Conservation (phyloP, 305 asterid genomes). For the Ruellia speciosa region DNA sequence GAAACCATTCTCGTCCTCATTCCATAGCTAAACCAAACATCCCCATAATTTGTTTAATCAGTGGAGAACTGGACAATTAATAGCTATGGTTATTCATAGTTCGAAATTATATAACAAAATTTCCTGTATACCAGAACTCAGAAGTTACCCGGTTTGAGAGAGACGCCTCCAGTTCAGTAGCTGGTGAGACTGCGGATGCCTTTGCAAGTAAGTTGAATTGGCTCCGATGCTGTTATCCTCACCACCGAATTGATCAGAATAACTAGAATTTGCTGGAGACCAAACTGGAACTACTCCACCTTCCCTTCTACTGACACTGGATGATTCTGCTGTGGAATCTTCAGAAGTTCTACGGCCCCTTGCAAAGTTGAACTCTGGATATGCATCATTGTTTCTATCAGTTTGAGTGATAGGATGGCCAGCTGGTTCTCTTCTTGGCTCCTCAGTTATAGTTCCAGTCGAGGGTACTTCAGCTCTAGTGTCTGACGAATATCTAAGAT, state of each 20-base stretch:
- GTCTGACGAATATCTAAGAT: slow-evolving; percentile 35
- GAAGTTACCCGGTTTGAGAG: slow-evolving; percentile 42
- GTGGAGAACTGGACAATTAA: too few species aligned
- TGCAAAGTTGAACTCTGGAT: slow-evolving; percentile 28
- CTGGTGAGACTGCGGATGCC: slow-evolving; percentile 49
- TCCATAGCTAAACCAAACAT: too few species aligned
- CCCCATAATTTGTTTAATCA: too few species aligned
- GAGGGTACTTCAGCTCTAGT: slow-evolving; percentile 67
- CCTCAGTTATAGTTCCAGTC: slow-evolving; percentile 30
- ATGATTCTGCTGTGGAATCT: slow-evolving; percentile 92
- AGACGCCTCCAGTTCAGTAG: slow-evolving; percentile 48
- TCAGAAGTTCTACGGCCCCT: slow-evolving; percentile 54
- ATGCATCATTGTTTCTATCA: slow-evolving; percentile 24
- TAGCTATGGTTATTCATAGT: too few species aligned
- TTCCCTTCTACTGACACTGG: slow-evolving; percentile 46
- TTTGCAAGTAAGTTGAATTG: slow-evolving; percentile 42
- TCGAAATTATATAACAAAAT: too few species aligned
- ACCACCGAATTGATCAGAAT: slow-evolving; percentile 39
- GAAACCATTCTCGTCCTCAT: too few species aligned
- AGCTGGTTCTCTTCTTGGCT: slow-evolving; percentile 28
- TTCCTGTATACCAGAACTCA: slow-evolving; percentile 1
- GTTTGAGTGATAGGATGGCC: slow-evolving; percentile 26
- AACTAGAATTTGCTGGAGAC: slow-evolving; percentile 51
- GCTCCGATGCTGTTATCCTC: slow-evolving; percentile 40
- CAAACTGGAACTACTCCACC: slow-evolving; percentile 62